Conservation (phyloP, 1,284 basidiomycete genomes). For the Sutorius eximius region DNA sequence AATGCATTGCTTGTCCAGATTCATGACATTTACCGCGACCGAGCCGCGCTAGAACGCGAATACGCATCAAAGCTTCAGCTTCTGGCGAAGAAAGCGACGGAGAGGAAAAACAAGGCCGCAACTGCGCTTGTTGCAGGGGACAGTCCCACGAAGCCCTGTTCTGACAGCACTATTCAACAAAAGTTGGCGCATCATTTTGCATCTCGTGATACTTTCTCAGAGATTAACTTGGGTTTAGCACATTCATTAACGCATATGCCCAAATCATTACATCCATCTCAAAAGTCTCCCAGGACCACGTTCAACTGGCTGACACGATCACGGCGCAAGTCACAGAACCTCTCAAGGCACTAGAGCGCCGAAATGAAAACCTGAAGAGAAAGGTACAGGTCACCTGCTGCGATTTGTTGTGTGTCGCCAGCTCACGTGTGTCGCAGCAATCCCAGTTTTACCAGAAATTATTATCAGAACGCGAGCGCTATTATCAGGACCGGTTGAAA, state of each 20-base stretch:
- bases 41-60: constrained; percentile 69
- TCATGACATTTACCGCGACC: constrained; percentile 68
- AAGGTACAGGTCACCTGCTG: constrained; percentile 43
- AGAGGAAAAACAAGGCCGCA: constrained; percentile 66
- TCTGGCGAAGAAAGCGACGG: constrained; percentile 63
- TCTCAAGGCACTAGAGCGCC: constrained; percentile 59
- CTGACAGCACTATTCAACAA: constrained; percentile 50
- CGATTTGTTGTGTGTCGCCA: constrained; percentile 3
- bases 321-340: constrained; percentile 61
- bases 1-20: constrained; percentile 43
- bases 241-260: constrained; percentile 64
- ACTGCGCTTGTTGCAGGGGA: constrained; percentile 58
- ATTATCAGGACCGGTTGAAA: constrained; percentile 68
- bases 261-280: constrained; percentile 62
- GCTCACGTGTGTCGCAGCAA: constrained; percentile 46
- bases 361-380: constrained; percentile 66
- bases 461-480: constrained; percentile 64
- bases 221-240: constrained; percentile 42
- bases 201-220: constrained; percentile 13
- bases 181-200: constrained; percentile 45
- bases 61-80: constrained; percentile 69
- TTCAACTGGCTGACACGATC: constrained; percentile 62
- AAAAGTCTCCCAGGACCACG: constrained; percentile 66
- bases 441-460: constrained; percentile 70
- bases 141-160: constrained; percentile 64